Conservation (phyloP, 1,284 basidiomycete genomes). For the Cutaneotrichosporon dermatis region DNA sequence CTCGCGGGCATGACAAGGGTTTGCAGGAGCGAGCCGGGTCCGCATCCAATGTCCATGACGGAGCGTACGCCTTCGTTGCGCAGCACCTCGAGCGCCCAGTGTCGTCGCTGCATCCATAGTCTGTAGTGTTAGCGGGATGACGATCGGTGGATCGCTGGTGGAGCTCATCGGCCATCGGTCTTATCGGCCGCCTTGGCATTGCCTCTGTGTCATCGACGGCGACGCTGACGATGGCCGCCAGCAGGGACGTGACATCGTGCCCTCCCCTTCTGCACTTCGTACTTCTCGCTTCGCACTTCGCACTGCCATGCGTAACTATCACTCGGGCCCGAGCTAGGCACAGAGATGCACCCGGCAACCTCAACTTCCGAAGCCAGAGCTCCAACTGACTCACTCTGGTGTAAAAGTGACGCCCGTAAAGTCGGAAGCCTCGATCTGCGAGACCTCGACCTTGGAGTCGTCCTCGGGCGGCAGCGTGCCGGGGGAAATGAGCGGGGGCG, state of each 20-base stretch:
- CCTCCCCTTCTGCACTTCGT: too few species aligned
- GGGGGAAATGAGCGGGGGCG: constrained; percentile 19
- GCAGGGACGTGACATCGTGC: too few species aligned
- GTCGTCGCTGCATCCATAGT: constrained; percentile 46
- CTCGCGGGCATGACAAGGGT: constrained; percentile 41
- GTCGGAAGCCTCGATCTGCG: constrained; percentile 45
- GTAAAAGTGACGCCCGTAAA: constrained; percentile 46
- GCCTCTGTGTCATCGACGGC: not conserved
- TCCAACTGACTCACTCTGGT: constrained; percentile 37
- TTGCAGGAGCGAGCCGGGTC: constrained; percentile 43
- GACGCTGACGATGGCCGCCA: too few species aligned
- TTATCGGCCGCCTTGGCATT: not conserved
- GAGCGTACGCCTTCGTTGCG: constrained; percentile 38
- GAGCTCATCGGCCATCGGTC: not conserved
- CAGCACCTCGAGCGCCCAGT: constrained; percentile 46
- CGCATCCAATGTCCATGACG: constrained; percentile 49
- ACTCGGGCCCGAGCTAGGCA: too few species aligned
- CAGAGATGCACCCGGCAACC: not conserved
- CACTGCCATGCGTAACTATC: too few species aligned
- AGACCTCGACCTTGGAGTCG: constrained; percentile 35
- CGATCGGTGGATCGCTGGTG: not conserved
- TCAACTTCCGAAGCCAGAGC: not conserved
- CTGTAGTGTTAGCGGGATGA: constrained; percentile 20
- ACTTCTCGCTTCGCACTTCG: too few species aligned
- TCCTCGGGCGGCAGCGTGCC: constrained; percentile 13